Evolutionary conservation across 2,329 filamentous ascomycete genomes (phyloP), one percentile per base, ranked within the genome.

Genomic region (Seiridium unicorne): DNA sequence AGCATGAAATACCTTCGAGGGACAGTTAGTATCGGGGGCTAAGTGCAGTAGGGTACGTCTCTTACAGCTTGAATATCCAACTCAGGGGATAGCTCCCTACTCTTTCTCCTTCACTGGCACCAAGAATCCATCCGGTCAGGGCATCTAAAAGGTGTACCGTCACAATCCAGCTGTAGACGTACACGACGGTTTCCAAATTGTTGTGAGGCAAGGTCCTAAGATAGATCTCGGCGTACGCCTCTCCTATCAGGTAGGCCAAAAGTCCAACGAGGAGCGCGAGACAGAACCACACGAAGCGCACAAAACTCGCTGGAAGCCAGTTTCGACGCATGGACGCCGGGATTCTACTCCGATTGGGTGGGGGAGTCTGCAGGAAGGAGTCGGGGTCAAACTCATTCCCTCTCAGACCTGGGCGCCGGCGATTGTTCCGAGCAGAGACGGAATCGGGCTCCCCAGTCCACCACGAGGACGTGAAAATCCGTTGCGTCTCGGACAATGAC

Each of bases 221-320:
- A 65, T 90, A 90, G 10, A 89, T 84, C 74, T 89, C 87, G 13
- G 87, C 87, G 70, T 89, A 89, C 1, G 85, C 85, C 72, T 90
- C 87, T 70, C 87, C 87, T 64, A 89, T 79, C 8, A 89, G 82
- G 71, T 89, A 89, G 11, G 86, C 87, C 66, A 89, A 76, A 64
- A 90, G 77, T 10, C 83, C 86, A 48, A 89, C 81, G 55, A 80
- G 81, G 32, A 90, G 76, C 3, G 87, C 87, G 36, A 85, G 76
- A 69, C 86, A 89, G 68, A 90, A 89, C 87, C 87, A 90, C 5
- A 90, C 74, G 63, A 90, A 90, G 13, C 87, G 82, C 49, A 89
- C 82, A 67, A 89, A 90, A 70, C 85, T 88, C 7, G 86, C 84
- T 3, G 86, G 86, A 32, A 89, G 75, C 86, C 86, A 89, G 38